phyloP scores from a whole-genome alignment of 208 protist species.

The Trichomonas vaginalis region DNA sequence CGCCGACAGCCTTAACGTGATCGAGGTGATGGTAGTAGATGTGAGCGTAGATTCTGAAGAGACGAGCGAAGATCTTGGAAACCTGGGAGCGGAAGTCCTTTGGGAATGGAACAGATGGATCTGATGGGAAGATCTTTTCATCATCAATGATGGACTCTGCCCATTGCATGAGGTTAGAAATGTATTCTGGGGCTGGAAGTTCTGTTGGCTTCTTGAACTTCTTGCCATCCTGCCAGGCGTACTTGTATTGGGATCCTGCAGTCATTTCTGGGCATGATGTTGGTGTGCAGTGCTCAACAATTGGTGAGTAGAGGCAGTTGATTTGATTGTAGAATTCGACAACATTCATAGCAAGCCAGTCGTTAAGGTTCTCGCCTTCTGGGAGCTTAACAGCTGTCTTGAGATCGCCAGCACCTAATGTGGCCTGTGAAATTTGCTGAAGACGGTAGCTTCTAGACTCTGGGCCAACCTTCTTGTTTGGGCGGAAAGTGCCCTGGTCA shows the following conservation, averaged over 20 bases:
- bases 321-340: slow-evolving; percentile 98
- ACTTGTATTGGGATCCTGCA: slow-evolving; percentile 32
- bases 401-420: slow-evolving; percentile 17
- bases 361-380: slow-evolving; percentile 76
- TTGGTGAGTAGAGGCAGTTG: slow-evolving; percentile 84
- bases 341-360: slow-evolving; percentile 86
- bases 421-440: not conserved
- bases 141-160: not conserved
- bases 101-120: slow-evolving; percentile 44
- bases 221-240: not conserved
- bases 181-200: not conserved
- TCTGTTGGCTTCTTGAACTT: not conserved
- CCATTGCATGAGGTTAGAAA: not conserved
- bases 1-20: slow-evolving; percentile 70
- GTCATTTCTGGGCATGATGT: slow-evolving; percentile 77
- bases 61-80: slow-evolving; percentile 79
- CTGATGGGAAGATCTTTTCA: not conserved
- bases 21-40: slow-evolving; percentile 92
- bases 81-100: slow-evolving; percentile 56
- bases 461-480: not conserved
- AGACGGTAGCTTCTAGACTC: not conserved
- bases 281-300: slow-evolving; percentile 89
- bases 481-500: not conserved
- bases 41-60: slow-evolving; percentile 95
- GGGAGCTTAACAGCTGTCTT: slow-evolving; percentile 29